Evolutionary conservation across 768 basidiomycete species (phyloP), one percentile per base, ranked within the genome.

Genomic region (Coprinopsis strossmayeri): DNA sequence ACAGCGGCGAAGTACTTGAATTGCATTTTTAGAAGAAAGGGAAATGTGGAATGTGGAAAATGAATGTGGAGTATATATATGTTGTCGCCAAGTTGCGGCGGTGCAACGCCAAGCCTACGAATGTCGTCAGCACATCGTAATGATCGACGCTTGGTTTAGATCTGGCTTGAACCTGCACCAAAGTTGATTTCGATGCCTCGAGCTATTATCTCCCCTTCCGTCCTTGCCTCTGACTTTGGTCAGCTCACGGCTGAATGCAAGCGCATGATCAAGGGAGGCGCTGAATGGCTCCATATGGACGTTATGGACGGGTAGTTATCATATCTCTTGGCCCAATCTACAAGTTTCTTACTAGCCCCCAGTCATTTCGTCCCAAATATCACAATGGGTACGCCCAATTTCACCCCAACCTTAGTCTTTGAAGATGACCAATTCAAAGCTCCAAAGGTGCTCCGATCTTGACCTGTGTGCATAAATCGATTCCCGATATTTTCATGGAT

Each of bases 201-300:
- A 57, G 82, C 91, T 12, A 97, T 98, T 70, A 91, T 99, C 65
- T 85, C 94, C 9, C 96, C 96, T 18, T 97, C 94, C 2, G 92
- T 98, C 35, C 85, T 99, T 15, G 95, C 96, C 48, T 93, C 90
- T 10, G 93, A 99, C 72, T 94, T 99, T 68, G 94, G 92, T 34
- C 85, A 95, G 61, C 81, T 99, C 57, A 85, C 84, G 44, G 86
- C 85, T 58, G 96, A 99, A 81, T 96, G 96, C 70, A 86, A 87
- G 63, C 79, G 93, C 42, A 98, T 99, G 93, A 91, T 97, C 52
- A 82, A 84, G 61, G 79, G 82, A 53, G 96, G 96, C 11, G 94
- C 94, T 18, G 87, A 98, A 65, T 98, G 96, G 96, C 77, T 97
- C 50, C 95, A 97, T 58, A 97, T 98, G 94, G 93, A 98, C 72